Conservation (phyloP, 2,329 filamentous ascomycete species). For the Fusarium robinianum region DNA sequence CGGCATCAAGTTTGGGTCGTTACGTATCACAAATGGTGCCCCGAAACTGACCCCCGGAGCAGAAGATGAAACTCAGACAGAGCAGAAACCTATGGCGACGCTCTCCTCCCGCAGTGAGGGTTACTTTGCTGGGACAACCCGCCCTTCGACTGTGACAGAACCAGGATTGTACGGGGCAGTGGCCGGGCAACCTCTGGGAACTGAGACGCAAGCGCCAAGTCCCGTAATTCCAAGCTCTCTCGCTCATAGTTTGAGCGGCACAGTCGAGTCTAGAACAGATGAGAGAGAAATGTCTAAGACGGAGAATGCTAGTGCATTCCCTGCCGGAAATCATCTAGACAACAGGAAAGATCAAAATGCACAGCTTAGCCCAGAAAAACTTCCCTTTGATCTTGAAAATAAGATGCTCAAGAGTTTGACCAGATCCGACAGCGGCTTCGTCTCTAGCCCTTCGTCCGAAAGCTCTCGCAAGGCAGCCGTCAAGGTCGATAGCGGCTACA, state of each 20-base stretch:
- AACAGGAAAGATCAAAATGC: constrained; percentile 51
- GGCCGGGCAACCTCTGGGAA: constrained; percentile 6
- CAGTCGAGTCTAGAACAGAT: constrained; percentile 22
- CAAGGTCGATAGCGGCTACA: constrained; percentile 65
- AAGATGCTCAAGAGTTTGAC: constrained; percentile 30
- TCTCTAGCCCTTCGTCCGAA: constrained; percentile 51
- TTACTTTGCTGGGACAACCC: constrained; percentile 16
- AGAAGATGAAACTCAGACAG: constrained; percentile 22
- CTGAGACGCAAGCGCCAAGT: background rate
- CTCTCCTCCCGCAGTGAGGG: constrained; percentile 3
- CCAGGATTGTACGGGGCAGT: constrained; percentile 4
- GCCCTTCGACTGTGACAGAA: constrained; percentile 6
- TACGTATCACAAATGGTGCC: constrained; percentile 65
- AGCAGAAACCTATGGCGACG: constrained; percentile 12
- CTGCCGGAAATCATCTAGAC: constrained; percentile 44
- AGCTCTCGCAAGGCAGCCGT: constrained; percentile 51
- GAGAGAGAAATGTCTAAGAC: constrained; percentile 26
- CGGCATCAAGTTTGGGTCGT: constrained; percentile 64
- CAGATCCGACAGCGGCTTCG: constrained; percentile 54
- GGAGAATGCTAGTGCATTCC: constrained; percentile 41
- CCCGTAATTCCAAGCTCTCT: constrained; percentile 5
- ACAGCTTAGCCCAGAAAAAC: constrained; percentile 40
- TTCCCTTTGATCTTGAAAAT: constrained; percentile 28
- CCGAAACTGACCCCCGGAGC: constrained; percentile 52
- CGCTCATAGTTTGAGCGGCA: constrained; percentile 11